Percentiles rank a stretch among this genome's conserved stretches.
These are phyloP conservation scores for Musa troglodytarum DNA, from an alignment of 176 grass and related monocot species.

Conservation along the genomic window DNA sequence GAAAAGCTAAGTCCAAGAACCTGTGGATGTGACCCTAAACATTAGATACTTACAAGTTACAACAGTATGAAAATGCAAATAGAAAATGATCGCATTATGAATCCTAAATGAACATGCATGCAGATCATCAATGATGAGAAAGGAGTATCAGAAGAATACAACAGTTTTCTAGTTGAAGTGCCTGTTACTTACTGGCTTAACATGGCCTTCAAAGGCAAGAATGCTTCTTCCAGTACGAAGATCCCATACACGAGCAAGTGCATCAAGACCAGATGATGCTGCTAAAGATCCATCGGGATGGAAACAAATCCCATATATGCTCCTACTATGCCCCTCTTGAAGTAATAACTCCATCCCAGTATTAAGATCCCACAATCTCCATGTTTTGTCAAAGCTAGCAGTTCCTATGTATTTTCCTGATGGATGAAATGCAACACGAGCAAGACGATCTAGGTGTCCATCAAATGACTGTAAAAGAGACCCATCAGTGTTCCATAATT, in stretches of 20 bases:
- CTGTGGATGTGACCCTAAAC: slow-evolving; percentile 16
- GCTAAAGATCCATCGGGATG: slow-evolving; percentile 92
- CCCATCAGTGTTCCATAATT: slow-evolving; percentile 69
- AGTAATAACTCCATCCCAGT: slow-evolving; percentile 80
- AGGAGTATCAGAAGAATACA: slow-evolving; percentile 3
- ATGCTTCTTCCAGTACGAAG: slow-evolving; percentile 82
- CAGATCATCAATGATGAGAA: not conserved
- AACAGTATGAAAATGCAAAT: not conserved
- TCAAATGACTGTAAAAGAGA: slow-evolving; percentile 73
- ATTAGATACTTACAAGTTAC: slow-evolving; percentile 10
- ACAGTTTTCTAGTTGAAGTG: not conserved
- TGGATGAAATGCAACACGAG: slow-evolving; percentile 83
- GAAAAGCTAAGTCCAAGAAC: slow-evolving; percentile 82
- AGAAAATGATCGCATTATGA: not conserved
- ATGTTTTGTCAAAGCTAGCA: slow-evolving; percentile 96
- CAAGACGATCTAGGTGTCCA: slow-evolving; percentile 93
- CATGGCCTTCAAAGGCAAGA: slow-evolving; percentile 72
- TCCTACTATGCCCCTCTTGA: slow-evolving; percentile 93
- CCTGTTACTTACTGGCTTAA: slow-evolving; percentile 63
- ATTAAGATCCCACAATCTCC: slow-evolving; percentile 83
- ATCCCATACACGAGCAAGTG: slow-evolving; percentile 86
- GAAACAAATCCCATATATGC: slow-evolving; percentile 80
- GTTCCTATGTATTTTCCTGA: slow-evolving; percentile 91
- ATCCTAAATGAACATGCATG: not conserved
- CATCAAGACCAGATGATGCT: slow-evolving; percentile 78